Percentiles rank a stretch among this genome's conserved stretches.
phyloP scores from a whole-genome alignment of 352 stramenopile genomes.

The Pythium apleroticum region DNA sequence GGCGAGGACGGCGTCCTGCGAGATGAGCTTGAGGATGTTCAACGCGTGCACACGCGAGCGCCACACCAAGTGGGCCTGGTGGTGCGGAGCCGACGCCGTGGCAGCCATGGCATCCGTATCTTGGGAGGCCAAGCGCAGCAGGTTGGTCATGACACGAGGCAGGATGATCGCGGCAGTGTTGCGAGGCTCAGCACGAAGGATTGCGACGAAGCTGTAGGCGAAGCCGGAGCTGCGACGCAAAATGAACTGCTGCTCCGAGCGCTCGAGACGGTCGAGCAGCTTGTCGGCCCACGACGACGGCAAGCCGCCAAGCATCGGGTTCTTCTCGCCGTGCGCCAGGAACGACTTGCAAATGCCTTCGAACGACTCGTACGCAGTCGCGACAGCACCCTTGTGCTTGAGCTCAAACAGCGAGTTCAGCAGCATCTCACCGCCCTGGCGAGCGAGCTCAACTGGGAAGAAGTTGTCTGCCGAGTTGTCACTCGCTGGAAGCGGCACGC shows the following conservation, averaged over 20 bases:
- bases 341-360: slow-evolving; percentile 85
- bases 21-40: slow-evolving; percentile 91
- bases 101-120: slow-evolving; percentile 51
- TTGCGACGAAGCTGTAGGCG: slow-evolving; percentile 86
- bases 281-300: slow-evolving; percentile 75
- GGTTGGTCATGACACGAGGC: slow-evolving; percentile 64
- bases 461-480: slow-evolving; percentile 23
- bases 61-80: slow-evolving; percentile 61
- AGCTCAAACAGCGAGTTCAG: slow-evolving; percentile 84
- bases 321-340: slow-evolving; percentile 59
- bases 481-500: slow-evolving; percentile 42
- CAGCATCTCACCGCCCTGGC: slow-evolving; percentile 65
- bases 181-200: slow-evolving; percentile 83
- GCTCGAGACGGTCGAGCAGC: slow-evolving; percentile 71
- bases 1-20: slow-evolving; percentile 82
- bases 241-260: slow-evolving; percentile 85
- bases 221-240: slow-evolving; percentile 87
- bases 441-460: slow-evolving; percentile 55
- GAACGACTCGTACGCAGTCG: slow-evolving; percentile 80
- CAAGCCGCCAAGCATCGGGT: slow-evolving; percentile 47
- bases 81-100: slow-evolving; percentile 10
- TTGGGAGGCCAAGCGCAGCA: slow-evolving; percentile 62
- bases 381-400: slow-evolving; percentile 88
- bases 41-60: slow-evolving; percentile 81
- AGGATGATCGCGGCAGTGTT: slow-evolving; percentile 78